phyloP scores from a whole-genome alignment of 331 rosid species.

The Prunus yedoensis region DNA sequence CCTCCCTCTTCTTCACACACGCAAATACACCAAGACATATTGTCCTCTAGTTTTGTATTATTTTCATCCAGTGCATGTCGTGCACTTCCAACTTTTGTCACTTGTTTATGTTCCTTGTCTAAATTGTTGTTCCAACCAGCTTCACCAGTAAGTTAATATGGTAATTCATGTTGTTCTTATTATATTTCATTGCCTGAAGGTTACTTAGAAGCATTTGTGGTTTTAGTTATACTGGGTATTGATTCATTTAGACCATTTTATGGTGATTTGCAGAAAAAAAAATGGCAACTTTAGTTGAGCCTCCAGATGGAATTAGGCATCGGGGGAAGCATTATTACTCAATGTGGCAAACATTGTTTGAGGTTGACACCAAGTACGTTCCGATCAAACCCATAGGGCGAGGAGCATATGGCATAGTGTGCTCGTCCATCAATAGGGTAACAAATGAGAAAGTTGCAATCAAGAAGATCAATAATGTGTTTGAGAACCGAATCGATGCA shows the following conservation, averaged over 20 bases:
- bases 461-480: slow-evolving; percentile 52
- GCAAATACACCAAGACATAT: neutral
- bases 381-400: slow-evolving; percentile 53
- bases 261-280: slow-evolving; percentile 19
- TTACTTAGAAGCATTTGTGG: neutral
- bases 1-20: neutral
- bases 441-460: slow-evolving; percentile 55
- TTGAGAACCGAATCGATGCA: slow-evolving; percentile 47
- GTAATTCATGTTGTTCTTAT: neutral
- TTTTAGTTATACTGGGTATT: neutral
- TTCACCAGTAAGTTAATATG: neutral
- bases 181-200: neutral
- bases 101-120: neutral
- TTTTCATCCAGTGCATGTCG: neutral
- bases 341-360: slow-evolving; percentile 55
- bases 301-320: slow-evolving; percentile 42
- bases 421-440: slow-evolving; percentile 46
- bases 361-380: slow-evolving; percentile 48
- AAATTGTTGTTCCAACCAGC: slow-evolving; percentile 1
- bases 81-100: neutral
- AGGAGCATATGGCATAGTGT: slow-evolving; percentile 58
- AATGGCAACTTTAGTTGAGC: slow-evolving; percentile 49
- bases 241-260: slow-evolving; percentile 13
- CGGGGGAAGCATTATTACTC: slow-evolving; percentile 49
- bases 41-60: neutral